Base-by-base conservation (phyloP, 176 grass and related monocot genomes). In the Alloteropsis semialata region DNA sequence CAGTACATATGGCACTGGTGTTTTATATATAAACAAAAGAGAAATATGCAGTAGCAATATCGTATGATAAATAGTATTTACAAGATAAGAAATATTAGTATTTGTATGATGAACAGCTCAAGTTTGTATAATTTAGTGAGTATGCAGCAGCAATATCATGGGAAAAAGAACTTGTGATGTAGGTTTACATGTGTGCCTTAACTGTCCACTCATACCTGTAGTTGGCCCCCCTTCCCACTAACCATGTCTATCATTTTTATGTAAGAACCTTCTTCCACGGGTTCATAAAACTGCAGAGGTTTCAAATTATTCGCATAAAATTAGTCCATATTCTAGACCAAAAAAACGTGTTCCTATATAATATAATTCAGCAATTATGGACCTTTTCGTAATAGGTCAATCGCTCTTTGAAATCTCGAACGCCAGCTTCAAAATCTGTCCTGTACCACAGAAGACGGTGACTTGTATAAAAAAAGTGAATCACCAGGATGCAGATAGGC, bases 171-270 rank as follows among this genome's bases (percentile, higher is more conserved):
- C 4, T 55, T 55, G 76, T 39, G 36, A 69, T 65, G 48, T 55
- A 39, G 44, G 77, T 85, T 72, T 78, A 83, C 57, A 79, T 72
- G 43, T 73, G 61, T 59, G 17, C 44, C 22, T 57, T 28, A 3
- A 70, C 70, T 79, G 48, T 54, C 56, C 43, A 73, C 39, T 62
- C 71, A 88, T 89, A 95, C 96, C 89, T 95, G 87, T 65, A 98
- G 86, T 82, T 92, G 96, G 3, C 96, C 96, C 22, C 91, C 89
- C 72, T 84, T 78, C 59, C 93, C 96, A 89, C 82, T 96, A 79
- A 90, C 91, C 89, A 98, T 96, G 84, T 98, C 96, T 18, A 98
- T 92, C 96, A 93, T 96, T 88, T 98, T 98, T 78, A 98, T 84
- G 84, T 96, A 98, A 77, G 96, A 98, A 48, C 96, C 96, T 85